phyloP scores from a whole-genome alignment of 2,329 filamentous ascomycete species.

The Pseudogymnoascus sp. region DNA sequence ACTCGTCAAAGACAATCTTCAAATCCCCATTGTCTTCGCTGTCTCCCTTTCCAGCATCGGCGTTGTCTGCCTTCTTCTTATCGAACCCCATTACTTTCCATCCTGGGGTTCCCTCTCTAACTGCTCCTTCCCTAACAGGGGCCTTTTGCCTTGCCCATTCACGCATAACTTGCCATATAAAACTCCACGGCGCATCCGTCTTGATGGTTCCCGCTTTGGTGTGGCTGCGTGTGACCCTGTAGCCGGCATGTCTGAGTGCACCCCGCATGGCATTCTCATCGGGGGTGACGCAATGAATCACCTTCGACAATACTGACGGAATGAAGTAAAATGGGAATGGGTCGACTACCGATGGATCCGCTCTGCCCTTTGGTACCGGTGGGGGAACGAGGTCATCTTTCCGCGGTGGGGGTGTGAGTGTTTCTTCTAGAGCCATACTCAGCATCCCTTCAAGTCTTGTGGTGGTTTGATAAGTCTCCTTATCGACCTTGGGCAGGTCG shows the following conservation, averaged over 20 bases:
- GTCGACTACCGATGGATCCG: conserved; percentile 60
- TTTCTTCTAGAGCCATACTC: conserved; percentile 76
- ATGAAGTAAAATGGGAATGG: conserved; percentile 81
- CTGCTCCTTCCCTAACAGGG: conserved; percentile 65
- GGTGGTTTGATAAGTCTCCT: conserved; percentile 69
- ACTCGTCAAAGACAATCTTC: conserved; percentile 68
- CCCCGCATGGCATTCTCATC: conserved; percentile 73
- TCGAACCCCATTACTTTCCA: conserved; percentile 56
- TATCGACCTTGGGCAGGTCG: conserved; percentile 59
- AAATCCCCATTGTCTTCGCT: conserved; percentile 24
- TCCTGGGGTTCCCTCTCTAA: conserved; percentile 64
- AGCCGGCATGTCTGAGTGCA: conserved; percentile 73
- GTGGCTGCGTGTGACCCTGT: conserved; percentile 77
- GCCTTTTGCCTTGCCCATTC: conserved; percentile 81
- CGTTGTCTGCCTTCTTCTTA: conserved; percentile 19
- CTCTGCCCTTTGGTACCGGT: conserved; percentile 24
- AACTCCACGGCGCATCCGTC: conserved; percentile 84
- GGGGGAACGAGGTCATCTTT: conserved; percentile 17
- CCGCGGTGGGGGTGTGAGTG: conserved; percentile 16
- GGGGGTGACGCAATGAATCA: conserved; percentile 72
- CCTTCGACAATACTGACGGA: conserved; percentile 65
- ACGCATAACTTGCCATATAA: conserved; percentile 87
- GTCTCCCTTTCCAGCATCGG: conserved; percentile 19
- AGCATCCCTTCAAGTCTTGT: conserved; percentile 87
- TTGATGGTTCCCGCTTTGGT: conserved; percentile 85